These are phyloP conservation scores for Paecilomyces formosus DNA, from an alignment of 2,329 filamentous ascomycete genomes.

Conservation along the genomic window DNA sequence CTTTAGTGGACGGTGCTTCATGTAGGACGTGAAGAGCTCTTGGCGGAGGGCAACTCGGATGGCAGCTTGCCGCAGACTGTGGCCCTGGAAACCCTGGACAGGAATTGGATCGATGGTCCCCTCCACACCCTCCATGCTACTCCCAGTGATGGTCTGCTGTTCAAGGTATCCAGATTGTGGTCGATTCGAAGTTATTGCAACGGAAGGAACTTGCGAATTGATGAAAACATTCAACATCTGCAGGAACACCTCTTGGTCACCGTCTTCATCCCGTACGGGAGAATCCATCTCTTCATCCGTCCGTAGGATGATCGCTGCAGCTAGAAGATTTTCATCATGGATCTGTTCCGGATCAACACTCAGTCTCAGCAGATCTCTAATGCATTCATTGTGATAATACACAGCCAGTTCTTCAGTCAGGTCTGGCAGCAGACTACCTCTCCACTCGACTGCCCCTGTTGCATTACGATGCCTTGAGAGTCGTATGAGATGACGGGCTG, in stretches of 20 bases:
- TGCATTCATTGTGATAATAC: constrained; percentile 35
- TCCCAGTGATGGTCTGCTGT: background rate
- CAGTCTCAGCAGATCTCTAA: constrained; percentile 32
- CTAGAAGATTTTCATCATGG: constrained; percentile 30
- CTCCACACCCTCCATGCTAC: background rate
- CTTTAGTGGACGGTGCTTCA: constrained; percentile 31
- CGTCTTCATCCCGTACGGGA: constrained; percentile 11
- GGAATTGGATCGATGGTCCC: background rate
- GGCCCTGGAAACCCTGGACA: background rate
- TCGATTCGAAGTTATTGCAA: constrained; percentile 2
- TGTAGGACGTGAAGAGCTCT: constrained; percentile 42
- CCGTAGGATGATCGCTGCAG: constrained; percentile 29
- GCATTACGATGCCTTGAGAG: constrained; percentile 16
- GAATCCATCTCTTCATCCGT: constrained; percentile 37
- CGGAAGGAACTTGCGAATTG: constrained; percentile 10
- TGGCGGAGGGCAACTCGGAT: constrained; percentile 45
- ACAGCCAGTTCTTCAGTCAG: constrained; percentile 29
- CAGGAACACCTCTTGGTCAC: constrained; percentile 14
- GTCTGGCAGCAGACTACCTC: constrained; percentile 18
- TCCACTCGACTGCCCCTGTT: constrained; percentile 12
- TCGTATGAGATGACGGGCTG: constrained; percentile 30
- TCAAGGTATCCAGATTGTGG: background rate
- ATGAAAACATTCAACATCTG: constrained; percentile 15
- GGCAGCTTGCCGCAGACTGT: constrained; percentile 34
- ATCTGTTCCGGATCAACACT: constrained; percentile 28